These are phyloP conservation scores for Magnaporthiopsis rhizophila DNA, from an alignment of 2,329 filamentous ascomycete species.

Conservation along the genomic window DNA sequence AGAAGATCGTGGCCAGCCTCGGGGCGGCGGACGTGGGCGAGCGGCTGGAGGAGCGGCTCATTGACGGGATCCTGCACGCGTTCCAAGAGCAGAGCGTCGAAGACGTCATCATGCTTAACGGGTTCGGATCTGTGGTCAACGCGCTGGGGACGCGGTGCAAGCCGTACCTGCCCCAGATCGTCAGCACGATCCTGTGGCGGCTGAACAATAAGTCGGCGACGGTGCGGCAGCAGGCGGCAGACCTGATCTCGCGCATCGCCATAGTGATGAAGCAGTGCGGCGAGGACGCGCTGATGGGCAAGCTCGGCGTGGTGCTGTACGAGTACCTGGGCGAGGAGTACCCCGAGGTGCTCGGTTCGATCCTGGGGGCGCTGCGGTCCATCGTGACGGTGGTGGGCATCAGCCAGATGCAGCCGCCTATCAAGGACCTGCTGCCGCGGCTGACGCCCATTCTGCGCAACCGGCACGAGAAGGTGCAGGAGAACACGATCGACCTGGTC, in stretches of 20 bases:
- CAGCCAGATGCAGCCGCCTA: constrained; percentile 93
- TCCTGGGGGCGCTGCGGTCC: constrained; percentile 85
- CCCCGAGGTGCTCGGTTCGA: constrained; percentile 93
- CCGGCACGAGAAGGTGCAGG: constrained; percentile 97
- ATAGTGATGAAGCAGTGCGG: constrained; percentile 99
- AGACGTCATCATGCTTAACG: constrained; percentile 92
- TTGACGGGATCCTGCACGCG: constrained; percentile 89
- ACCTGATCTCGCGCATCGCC: constrained; percentile 92
- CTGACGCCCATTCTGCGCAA: constrained; percentile 97
- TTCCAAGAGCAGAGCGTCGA: constrained; percentile 99
- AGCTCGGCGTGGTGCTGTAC: constrained; percentile 89
- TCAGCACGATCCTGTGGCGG: constrained; percentile 91
- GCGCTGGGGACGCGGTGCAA: constrained; percentile 90
- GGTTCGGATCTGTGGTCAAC: constrained; percentile 96
- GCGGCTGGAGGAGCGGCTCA: constrained; percentile 82
- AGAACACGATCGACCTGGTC: constrained; percentile 97
- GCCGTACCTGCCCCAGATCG: constrained; percentile 92
- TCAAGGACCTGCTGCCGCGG: constrained; percentile 89
- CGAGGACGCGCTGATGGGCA: constrained; percentile 91
- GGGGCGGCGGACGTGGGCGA: constrained; percentile 92
- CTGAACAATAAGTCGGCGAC: constrained; percentile 97
- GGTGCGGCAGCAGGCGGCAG: constrained; percentile 92
- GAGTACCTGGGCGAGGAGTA: constrained; percentile 99
- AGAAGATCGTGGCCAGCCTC: constrained; percentile 89
- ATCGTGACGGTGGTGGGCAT: constrained; percentile 98